Evolutionary conservation across 2,329 filamentous ascomycete species (phyloP), one percentile per base, ranked within the genome.

Genomic region (Fusarium domesticum): DNA sequence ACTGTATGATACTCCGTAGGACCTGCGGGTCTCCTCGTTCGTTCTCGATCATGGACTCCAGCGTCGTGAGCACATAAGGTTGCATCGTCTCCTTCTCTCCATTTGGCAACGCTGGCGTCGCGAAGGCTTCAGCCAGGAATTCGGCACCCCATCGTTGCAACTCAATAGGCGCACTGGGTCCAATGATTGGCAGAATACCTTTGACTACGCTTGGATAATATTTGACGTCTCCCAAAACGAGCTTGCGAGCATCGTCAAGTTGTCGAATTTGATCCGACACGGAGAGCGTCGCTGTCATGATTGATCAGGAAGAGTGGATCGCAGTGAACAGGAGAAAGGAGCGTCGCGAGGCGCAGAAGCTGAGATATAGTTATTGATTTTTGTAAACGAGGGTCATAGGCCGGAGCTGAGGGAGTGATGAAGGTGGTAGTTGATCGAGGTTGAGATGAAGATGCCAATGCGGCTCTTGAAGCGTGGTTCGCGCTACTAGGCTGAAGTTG

Each of bases 71-170:
- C 47, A 95, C 88, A 48, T 81, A 78, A 47, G 89, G 74, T 55
- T 85, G 83, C 70, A 93, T 75, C 49, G 83, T 83, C 74, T 84
- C 89, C 75, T 97, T 98, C 66, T 87, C 83, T 40, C 84, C 77
- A 47, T 81, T 75, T 16, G 84, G 74, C 59, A 97, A 76, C 17
- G 86, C 82, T n/a, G 95, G 93, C 48, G 89, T 95, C 45, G 93
- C 86, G 70, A 98, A 97, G 3, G 91, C 90, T 73, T 98, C 93
- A 44, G 92, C 90, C 34, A 98, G 76, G 64, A 98, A 98, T 50
- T 96, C 91, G 51, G 91, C 85, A 18, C 92, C 93, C 93, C 93
- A 98, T 85, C 91, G 77, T 68, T 90, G 86, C 60, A 97, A 74
- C 68, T 95, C 89, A 44, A 96, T 70, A 49, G 81, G 78, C 52